Base-by-base conservation (phyloP, 176 grass and related monocot genomes). In the Ananas comosus region DNA sequence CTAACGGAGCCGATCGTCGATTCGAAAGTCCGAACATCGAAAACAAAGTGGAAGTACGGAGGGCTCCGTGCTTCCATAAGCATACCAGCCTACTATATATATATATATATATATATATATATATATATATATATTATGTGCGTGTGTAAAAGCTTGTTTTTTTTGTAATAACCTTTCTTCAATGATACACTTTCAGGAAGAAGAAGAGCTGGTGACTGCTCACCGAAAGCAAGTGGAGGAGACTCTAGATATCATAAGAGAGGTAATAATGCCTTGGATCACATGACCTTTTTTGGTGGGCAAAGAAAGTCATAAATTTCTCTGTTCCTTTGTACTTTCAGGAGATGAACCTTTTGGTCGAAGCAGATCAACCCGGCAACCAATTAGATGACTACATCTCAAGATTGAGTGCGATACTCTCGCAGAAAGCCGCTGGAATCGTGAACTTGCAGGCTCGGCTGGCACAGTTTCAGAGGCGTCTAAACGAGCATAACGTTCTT, bases 161-260 rank as follows among this genome's bases (percentile, higher is more conserved):
- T 49, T 42, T 23, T 17, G 48, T 48, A 58, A 66, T 10, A 71
- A 9, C 25, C 84, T 70, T 33, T 23, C 50, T 72, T 72, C 48
- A 13, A 64, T 61, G 33, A 65, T 76, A 52, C 66, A 47, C 48
- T 73, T 13, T 12, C 82, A 99, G 95, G 95, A 91, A 91, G 90
- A 99, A 76, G 95, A 91, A 69, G 85, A 88, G 83, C 69, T 99
- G 76, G 85, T 99, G 23, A 75, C n/a, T 9, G 87, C 90, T 74
- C 95, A 99, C 65, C 71, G 87, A n/a, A 94, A 88, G 67, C 95
- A 99, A 66, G 80, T 99, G 51, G 95, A 99, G 75, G 95, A 90
- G 23, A 91, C 90, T 48, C 57, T 99, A 64, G 87, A 99, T 53
- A 91, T 99, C 6, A 87, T 99, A 11, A 88, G 19, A 71, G 90